Percentiles rank a stretch among this genome's conserved stretches.
Conservation (phyloP, 352 stramenopile species). For the Phytophthora ramorum region DNA sequence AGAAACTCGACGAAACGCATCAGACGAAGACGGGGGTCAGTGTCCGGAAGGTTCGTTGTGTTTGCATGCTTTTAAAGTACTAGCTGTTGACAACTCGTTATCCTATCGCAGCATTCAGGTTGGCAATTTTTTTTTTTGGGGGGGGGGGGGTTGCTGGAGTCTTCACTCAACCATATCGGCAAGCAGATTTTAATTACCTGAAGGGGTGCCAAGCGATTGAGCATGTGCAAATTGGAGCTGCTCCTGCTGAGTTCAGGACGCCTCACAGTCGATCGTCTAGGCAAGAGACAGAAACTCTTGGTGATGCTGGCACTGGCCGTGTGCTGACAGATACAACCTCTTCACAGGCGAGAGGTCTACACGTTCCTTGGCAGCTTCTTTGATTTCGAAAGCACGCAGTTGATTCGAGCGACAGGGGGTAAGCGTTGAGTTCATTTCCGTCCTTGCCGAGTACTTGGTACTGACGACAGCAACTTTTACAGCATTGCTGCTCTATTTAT, state of each 20-base stretch:
- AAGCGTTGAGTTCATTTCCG: conserved; percentile 2
- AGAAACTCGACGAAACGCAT: conserved; percentile 58
- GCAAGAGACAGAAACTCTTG: conserved; percentile 11
- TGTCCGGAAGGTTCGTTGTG: conserved; percentile 63
- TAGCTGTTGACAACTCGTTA: conserved; percentile 8
- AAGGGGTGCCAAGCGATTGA: conserved; percentile 81
- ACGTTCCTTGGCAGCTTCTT: conserved; percentile 81
- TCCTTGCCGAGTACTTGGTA: not conserved
- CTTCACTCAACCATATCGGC: not conserved
- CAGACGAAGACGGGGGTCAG: conserved; percentile 59
- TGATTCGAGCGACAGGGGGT: conserved; percentile 84
- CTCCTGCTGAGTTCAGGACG: conserved; percentile 30
- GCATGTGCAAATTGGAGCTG: conserved; percentile 60
- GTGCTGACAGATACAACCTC: not conserved
- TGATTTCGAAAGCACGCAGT: conserved; percentile 76
- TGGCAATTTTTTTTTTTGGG: not conserved
- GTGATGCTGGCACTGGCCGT: not conserved
- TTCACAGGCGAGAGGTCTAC: conserved; percentile 60
- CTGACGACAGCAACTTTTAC: conserved; percentile 3
- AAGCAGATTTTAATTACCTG: conserved; percentile 77
- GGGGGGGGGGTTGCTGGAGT: too few species aligned
- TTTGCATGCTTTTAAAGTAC: not conserved
- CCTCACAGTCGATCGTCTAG: conserved; percentile 28
- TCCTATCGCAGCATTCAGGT: conserved; percentile 53
- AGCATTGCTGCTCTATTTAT: conserved; percentile 78